Evolutionary conservation across 176 grass and related monocot species (phyloP).

Genomic region (Aegilops speltoides): DNA sequence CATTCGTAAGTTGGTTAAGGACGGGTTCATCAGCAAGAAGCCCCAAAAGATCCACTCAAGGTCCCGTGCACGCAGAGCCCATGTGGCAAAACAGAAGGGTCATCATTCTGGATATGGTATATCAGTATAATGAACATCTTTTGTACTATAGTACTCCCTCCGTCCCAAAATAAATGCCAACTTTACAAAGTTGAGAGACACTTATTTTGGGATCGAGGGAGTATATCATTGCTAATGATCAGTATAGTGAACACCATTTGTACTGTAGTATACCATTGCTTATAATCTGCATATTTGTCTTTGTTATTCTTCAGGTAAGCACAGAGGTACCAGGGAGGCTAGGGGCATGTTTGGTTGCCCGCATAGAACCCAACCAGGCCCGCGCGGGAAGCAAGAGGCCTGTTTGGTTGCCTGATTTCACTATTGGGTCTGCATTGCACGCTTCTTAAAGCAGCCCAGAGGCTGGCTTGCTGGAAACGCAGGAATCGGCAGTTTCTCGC

Average conservation of each 20-base stretch:
- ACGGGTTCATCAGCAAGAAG: slow-evolving; percentile 71
- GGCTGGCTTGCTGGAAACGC: no score
- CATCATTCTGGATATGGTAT: slow-evolving; percentile 70
- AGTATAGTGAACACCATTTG: background rate
- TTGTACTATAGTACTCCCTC: background rate
- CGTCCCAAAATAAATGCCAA: no score
- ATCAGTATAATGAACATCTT: background rate
- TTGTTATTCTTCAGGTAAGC: slow-evolving; percentile 44
- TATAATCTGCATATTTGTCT: background rate
- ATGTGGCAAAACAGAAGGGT: slow-evolving; percentile 69
- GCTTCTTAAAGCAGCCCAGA: no score
- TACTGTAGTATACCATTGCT: background rate
- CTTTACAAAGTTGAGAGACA: no score
- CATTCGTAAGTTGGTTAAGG: slow-evolving; percentile 71
- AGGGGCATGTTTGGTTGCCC: background rate
- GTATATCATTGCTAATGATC: background rate
- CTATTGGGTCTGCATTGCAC: no score
- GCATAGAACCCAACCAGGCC: no score
- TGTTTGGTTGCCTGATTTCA: no score
- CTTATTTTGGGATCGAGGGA: no score
- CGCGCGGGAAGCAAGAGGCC: no score
- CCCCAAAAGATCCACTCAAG: slow-evolving; percentile 76
- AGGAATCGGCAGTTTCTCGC: no score
- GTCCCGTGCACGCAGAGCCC: slow-evolving; percentile 62
- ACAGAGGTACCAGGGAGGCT: slow-evolving; percentile 76